phyloP scores from a whole-genome alignment of 106 monocot genomes.

The Phalaenopsis aphrodite region DNA sequence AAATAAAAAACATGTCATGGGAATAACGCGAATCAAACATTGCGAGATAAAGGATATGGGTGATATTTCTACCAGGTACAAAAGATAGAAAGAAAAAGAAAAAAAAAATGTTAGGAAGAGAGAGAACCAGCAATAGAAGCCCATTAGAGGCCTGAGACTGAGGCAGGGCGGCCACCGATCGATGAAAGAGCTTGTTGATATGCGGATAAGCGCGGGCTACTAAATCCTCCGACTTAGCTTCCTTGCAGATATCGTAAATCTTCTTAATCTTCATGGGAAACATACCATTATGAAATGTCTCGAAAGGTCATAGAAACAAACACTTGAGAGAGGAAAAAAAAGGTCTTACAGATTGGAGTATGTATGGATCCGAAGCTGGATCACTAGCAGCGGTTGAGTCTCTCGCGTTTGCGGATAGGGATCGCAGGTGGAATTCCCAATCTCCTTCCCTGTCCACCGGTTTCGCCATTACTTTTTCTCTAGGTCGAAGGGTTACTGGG shows the following conservation, averaged over 20 bases:
- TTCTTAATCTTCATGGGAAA: slow-evolving; percentile 38
- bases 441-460: slow-evolving; percentile 11
- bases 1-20: background rate
- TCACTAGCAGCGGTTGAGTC: slow-evolving; percentile 67
- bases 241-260: slow-evolving; percentile 75
- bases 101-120: background rate
- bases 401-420: slow-evolving; percentile 61
- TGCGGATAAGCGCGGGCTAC: slow-evolving; percentile 68
- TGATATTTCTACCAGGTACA: background rate
- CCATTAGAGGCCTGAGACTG: slow-evolving; percentile 65
- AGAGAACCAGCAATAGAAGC: slow-evolving; percentile 52
- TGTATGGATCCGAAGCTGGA: slow-evolving; percentile 70
- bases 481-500: no score
- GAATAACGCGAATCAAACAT: background rate
- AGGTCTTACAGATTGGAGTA: slow-evolving; percentile 61
- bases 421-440: slow-evolving; percentile 80
- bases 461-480: slow-evolving; percentile 5
- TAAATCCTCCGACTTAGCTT: slow-evolving; percentile 63
- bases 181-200: slow-evolving; percentile 87
- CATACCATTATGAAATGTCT: background rate
- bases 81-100: background rate
- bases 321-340: background rate
- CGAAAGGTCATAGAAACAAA: background rate
- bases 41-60: background rate
- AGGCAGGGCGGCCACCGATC: slow-evolving; percentile 40